Evolutionary conservation across 805 yeast species (phyloP).

Genomic region (Suhomyces kilbournensis): DNA sequence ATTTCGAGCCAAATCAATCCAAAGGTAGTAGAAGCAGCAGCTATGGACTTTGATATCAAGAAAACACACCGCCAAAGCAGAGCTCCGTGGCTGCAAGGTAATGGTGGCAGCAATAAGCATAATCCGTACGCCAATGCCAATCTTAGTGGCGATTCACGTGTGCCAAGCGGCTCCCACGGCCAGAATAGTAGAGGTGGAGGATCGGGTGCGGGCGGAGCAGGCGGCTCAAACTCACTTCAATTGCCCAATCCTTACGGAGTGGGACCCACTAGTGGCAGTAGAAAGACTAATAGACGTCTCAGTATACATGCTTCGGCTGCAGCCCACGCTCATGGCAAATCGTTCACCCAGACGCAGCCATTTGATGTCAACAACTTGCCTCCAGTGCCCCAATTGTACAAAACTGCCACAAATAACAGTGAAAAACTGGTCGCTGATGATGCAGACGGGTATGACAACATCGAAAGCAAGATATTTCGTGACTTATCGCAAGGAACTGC

Average conservation of each 20-base stretch:
- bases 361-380: slow-evolving; percentile 27
- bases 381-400: slow-evolving; percentile 26
- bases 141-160: not conserved
- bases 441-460: slow-evolving; percentile 7
- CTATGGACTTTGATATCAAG: slow-evolving; percentile 30
- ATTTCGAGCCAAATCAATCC: not conserved
- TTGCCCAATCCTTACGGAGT: slow-evolving; percentile 16
- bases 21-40: too few relatives aligned
- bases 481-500: slow-evolving; percentile 67
- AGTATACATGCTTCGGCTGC: slow-evolving; percentile 41
- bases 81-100: slow-evolving; percentile 39
- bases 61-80: slow-evolving; percentile 38
- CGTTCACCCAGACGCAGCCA: slow-evolving; percentile 18
- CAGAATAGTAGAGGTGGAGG: not conserved
- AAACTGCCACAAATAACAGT: slow-evolving; percentile 4
- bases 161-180: not conserved
- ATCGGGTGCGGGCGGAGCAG: not conserved
- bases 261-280: slow-evolving; percentile 2
- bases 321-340: slow-evolving; percentile 27
- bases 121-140: slow-evolving; percentile 30
- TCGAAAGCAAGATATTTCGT: slow-evolving; percentile 16
- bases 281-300: slow-evolving; percentile 27
- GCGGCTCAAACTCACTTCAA: slow-evolving; percentile 2
- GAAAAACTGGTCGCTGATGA: slow-evolving; percentile 5
- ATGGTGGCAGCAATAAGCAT: slow-evolving; percentile 7